These are phyloP conservation scores for Cladobotryum protrusum DNA, from an alignment of 2,329 filamentous ascomycete genomes.

Conservation along the genomic window DNA sequence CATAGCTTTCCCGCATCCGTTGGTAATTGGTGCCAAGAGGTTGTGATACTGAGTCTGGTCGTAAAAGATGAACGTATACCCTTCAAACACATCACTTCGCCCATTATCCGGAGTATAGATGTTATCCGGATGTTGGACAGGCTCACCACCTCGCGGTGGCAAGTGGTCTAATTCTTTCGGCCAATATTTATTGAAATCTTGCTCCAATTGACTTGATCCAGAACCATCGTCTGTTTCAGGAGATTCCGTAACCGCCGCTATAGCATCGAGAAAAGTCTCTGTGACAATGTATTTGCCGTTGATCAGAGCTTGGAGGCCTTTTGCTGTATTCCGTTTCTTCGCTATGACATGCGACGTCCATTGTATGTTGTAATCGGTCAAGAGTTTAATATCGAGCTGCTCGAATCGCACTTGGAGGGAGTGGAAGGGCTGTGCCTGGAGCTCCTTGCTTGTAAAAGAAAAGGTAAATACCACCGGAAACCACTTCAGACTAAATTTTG, in stretches of 20 bases:
- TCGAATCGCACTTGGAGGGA: conserved; percentile 63
- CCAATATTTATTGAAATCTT: conserved; percentile 74
- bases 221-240: conserved; percentile 41
- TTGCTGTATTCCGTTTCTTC: conserved; percentile 83
- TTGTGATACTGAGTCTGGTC: conserved; percentile 68
- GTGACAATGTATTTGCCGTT: conserved; percentile 74
- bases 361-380: conserved; percentile 61
- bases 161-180: conserved; percentile 67
- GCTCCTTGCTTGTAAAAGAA: conserved; percentile 61
- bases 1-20: conserved; percentile 77
- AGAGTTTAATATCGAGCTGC: conserved; percentile 81
- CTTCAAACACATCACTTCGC: conserved; percentile 70
- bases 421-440: conserved; percentile 58
- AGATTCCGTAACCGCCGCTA: conserved; percentile 54
- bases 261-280: conserved; percentile 64
- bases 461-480: conserved; percentile 74
- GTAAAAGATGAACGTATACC: conserved; percentile 85
- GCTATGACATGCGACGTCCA: conserved; percentile 83
- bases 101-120: conserved; percentile 64
- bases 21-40: conserved; percentile 66
- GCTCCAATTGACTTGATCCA: conserved; percentile 57
- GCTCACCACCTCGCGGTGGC: conserved; percentile 70
- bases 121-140: conserved; percentile 58
- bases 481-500: conserved; percentile 63
- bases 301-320: conserved; percentile 79